Evolutionary conservation across 2,329 filamentous ascomycete species (phyloP), one percentile per base, ranked within the genome.

Genomic region (Xylariaceae sp.): DNA sequence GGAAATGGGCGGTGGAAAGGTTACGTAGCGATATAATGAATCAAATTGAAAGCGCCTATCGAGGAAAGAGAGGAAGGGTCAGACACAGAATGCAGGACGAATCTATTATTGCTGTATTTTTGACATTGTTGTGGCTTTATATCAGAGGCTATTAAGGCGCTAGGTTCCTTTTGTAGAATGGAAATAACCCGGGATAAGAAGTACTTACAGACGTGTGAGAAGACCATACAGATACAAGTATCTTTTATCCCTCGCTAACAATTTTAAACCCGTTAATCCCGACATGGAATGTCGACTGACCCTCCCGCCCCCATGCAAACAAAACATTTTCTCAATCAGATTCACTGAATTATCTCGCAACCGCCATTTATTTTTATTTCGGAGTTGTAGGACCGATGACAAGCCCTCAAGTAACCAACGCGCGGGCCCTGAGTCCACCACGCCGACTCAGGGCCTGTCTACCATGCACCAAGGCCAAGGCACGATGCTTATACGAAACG

Each of bases 391-490:
- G 19, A 16, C 21, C 14, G 4, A 36, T 36, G 34, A 5, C 34
- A 15, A 12, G n/a, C 3, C n/a, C 15, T 18, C 31, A 21, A 13
- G 17, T 24, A 17, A 13, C 15, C 14, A 12, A 32, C 17, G 24
- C 5, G 15, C 48, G 50, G n/a, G 24, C 51, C n/a, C 18, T 27
- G 9, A 54, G 49, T n/a, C 51, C 56, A 12, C 53, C 46, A 7
- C 50, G 56, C 18, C 52, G 56, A 9, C 54, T 43, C 23, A 47
- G 56, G 16, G 56, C 56, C 8, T 59, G 56, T 32, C 40, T 51
- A 5, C 48, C 54, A 28, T 59, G 56, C 27, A 54, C 50, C 4
- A 58, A 52, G 26, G 54, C 56, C 2, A 58, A 56, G 43, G 47
- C 54, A 16, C 53, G 55, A 3, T 59, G 56, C 28, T 48, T 53